These are phyloP conservation scores for Hyphopichia homilentoma DNA, from an alignment of 805 yeast genomes.

Conservation along the genomic window DNA sequence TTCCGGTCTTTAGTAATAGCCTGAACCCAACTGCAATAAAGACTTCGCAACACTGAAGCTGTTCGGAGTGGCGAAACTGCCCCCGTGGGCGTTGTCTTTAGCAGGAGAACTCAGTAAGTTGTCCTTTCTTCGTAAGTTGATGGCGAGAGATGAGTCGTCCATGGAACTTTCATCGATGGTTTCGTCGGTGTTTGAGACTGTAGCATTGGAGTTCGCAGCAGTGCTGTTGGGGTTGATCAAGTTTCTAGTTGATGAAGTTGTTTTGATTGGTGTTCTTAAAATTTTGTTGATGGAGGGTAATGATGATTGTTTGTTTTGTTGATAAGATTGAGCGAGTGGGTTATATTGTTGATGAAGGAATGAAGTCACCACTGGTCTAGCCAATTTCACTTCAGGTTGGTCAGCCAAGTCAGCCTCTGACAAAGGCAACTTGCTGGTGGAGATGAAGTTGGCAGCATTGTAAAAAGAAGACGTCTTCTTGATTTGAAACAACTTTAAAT, in stretches of 20 bases:
- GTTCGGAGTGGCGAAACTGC: constrained; percentile 41
- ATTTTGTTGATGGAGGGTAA: constrained; percentile 42
- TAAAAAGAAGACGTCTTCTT: constrained; percentile 33
- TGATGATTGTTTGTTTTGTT: constrained; percentile 2
- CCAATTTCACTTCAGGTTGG: constrained; percentile 2
- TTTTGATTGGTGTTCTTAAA: constrained; percentile 41
- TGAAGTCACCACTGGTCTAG: constrained; percentile 2
- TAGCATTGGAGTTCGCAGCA: constrained; percentile 3
- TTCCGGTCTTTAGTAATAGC: constrained; percentile 4
- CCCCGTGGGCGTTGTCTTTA: constrained; percentile 5
- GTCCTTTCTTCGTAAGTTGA: constrained; percentile 5
- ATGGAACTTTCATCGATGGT: constrained; percentile 16
- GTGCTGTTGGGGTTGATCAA: constrained; percentile 8
- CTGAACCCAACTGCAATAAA: constrained; percentile 38
- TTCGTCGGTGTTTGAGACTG: constrained; percentile 11
- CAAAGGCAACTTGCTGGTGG: constrained; percentile 8
- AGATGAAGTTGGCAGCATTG: constrained; percentile 2
- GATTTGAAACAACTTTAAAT: constrained; percentile 35
- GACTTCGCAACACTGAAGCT: constrained; percentile 44
- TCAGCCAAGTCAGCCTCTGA: constrained; percentile 1
- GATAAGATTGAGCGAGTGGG: constrained; percentile 1
- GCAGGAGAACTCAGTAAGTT: constrained; percentile 33
- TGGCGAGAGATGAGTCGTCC: constrained; percentile 3
- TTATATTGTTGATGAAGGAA: too few relatives aligned
- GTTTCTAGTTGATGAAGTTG: constrained; percentile 21